These are phyloP conservation scores for Saccharomyces hybrid DNA, from an alignment of 1,139 yeast species.

Conservation along the genomic window DNA sequence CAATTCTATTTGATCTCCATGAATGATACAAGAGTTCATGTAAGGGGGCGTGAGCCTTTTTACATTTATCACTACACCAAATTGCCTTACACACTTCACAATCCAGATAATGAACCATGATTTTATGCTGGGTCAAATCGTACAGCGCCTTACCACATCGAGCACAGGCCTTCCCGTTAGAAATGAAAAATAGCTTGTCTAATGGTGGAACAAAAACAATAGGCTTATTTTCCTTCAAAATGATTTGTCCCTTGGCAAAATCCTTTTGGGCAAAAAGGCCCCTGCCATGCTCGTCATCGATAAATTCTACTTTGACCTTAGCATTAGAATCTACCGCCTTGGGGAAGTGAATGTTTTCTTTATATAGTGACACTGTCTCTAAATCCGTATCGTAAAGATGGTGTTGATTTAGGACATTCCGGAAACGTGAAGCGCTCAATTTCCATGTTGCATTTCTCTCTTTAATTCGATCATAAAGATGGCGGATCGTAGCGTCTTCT, in stretches of 20 bases:
- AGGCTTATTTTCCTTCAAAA: constrained; percentile 58
- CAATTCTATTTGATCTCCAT: neutral
- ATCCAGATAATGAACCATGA: constrained; percentile 49
- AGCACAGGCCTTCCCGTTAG: constrained; percentile 67
- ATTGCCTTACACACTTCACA: constrained; percentile 60
- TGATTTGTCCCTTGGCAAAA: constrained; percentile 43
- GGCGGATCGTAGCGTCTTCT: constrained; percentile 50
- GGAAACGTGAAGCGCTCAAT: constrained; percentile 23
- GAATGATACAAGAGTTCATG: neutral
- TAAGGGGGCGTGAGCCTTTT: constrained; percentile 30
- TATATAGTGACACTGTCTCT: constrained; percentile 42
- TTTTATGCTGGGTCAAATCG: constrained; percentile 29
- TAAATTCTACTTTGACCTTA: neutral
- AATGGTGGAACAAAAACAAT: constrained; percentile 64
- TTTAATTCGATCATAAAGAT: constrained; percentile 48
- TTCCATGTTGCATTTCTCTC: constrained; percentile 53
- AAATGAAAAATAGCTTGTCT: constrained; percentile 56
- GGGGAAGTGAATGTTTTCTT: constrained; percentile 49
- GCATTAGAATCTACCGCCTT: constrained; percentile 9
- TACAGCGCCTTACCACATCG: constrained; percentile 64
- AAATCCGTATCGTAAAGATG: constrained; percentile 13
- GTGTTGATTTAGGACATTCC: constrained; percentile 3
- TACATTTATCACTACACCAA: constrained; percentile 69
- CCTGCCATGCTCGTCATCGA: constrained; percentile 39
- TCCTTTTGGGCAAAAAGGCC: constrained; percentile 41